Evolutionary conservation across 2,329 filamentous ascomycete genomes (phyloP).

Genomic region (Neonectria punicea): DNA sequence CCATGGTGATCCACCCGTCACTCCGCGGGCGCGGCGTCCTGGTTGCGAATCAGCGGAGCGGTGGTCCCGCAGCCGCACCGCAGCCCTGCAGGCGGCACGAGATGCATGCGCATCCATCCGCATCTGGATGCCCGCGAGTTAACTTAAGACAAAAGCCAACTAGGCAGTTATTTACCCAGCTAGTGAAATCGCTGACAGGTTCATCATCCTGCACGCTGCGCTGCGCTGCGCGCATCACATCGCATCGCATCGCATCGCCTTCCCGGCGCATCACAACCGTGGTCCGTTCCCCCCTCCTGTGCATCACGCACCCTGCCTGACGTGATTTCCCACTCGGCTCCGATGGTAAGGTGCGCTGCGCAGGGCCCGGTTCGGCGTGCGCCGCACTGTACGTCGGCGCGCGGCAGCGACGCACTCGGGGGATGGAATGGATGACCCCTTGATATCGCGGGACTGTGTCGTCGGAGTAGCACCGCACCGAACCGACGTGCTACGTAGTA

Average conservation of each 20-base stretch:
- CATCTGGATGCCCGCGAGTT: background rate
- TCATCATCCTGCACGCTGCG: background rate
- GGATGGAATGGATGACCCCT: background rate
- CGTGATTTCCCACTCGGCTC: slow-evolving; percentile 2
- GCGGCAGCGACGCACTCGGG: background rate
- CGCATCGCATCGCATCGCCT: background rate
- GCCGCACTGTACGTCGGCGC: background rate
- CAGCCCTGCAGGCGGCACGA: slow-evolving; percentile 21
- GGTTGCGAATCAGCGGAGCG: background rate
- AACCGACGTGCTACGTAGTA: background rate
- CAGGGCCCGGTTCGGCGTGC: background rate
- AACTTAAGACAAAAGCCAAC: too few species aligned
- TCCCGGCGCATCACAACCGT: background rate
- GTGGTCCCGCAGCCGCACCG: background rate
- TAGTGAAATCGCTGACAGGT: background rate
- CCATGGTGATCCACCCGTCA: background rate
- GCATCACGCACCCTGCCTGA: slow-evolving; percentile 5
- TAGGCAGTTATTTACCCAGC: too few species aligned
- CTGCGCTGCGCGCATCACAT: background rate
- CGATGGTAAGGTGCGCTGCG: background rate
- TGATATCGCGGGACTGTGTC: background rate
- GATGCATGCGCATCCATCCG: background rate
- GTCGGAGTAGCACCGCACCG: background rate
- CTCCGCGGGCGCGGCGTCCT: background rate
- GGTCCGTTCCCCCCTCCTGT: background rate